Conservation (phyloP, 202 grass and related monocot species). For the Setaria viridis region DNA sequence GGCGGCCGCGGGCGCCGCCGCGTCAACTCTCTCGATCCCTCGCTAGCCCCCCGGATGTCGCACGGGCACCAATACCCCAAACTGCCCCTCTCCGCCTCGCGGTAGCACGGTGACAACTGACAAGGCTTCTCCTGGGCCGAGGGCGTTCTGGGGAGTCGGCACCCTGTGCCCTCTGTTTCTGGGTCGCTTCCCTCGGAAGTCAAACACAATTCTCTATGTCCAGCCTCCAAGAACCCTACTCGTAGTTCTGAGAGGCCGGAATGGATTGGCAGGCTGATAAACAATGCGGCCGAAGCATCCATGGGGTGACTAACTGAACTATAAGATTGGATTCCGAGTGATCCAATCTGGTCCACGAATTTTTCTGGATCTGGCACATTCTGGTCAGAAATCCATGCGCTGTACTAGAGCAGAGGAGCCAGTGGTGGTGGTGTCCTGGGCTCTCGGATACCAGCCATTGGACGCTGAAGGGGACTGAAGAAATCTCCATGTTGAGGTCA, state of each 20-base stretch:
- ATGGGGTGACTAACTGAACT: neutral
- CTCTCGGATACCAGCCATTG: neutral
- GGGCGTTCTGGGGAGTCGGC: conserved; percentile 11
- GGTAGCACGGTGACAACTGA: neutral
- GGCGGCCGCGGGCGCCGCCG: conserved; percentile 50
- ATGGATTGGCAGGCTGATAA: conserved; percentile 6
- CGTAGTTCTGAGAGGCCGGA: neutral
- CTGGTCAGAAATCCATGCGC: conserved; percentile 11
- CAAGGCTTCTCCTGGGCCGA: neutral
- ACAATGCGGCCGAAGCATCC: conserved; percentile 19
- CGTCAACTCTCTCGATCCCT: conserved; percentile 34
- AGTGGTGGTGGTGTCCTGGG: neutral
- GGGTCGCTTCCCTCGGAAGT: conserved; percentile 44
- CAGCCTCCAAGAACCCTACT: conserved; percentile 11
- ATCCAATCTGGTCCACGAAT: conserved; percentile 25
- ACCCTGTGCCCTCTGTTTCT: conserved; percentile 42
- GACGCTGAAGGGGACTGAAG: neutral
- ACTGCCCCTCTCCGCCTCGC: conserved; percentile 26
- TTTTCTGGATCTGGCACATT: conserved; percentile 27
- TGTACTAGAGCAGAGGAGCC: conserved; percentile 12
- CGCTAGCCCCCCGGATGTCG: neutral
- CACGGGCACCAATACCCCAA: conserved; percentile 26
- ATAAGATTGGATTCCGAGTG: conserved; percentile 35
- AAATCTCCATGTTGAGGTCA: conserved; percentile 19
- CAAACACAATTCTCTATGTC: conserved; percentile 49